Evolutionary conservation across 495 filamentous ascomycete species (phyloP), one percentile per base, ranked within the genome.

Genomic region (Penicillium lagena): DNA sequence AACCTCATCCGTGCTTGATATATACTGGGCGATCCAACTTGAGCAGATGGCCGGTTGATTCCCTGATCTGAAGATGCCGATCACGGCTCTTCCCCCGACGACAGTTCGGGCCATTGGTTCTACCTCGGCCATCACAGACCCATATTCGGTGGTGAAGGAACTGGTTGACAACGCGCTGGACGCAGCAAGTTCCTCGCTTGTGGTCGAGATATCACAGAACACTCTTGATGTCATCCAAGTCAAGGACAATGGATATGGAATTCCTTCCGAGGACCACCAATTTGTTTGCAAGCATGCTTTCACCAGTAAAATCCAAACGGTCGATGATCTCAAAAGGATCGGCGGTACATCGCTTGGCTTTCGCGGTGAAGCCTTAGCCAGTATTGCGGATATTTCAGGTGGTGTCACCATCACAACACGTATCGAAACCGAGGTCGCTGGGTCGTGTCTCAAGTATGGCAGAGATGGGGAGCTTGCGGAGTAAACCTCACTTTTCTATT

Each of bases 91-190:
- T 42, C 81, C 87, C 2, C 68, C 74, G 28, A 62, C 71, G 17
- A 80, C 86, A 36, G 66, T 82, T 40, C 77, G 75, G 33, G 77
- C 79, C 32, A 79, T 96, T 40, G 82, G 85, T 42, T 87, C 89
- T 7, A 69, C 81, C 14, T 79, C 89, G 49, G 78, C 75, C 44
- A 80, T 96, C 48, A 78, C 82, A 4, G 83, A 87, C 39, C 73
- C 90, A 9, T 74, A 74, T 42, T 80, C 81, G 7, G 70, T 96
- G 12, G 77, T 94, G 41, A 98, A 98, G 60, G 93, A 98, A 57
- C 78, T 97, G 9, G 56, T 98, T 29, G 93, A 98, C 47, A 98
- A 98, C 60, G 80, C 88, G 13, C 71, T 97, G 8, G 93, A 97
- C 62, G 86, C 91, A 4, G 75, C 75, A 17, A 86, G 91, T 6